Evolutionary conservation across 148 eudicot genomes (phyloP).

Genomic region (Polygonum maritimum): DNA sequence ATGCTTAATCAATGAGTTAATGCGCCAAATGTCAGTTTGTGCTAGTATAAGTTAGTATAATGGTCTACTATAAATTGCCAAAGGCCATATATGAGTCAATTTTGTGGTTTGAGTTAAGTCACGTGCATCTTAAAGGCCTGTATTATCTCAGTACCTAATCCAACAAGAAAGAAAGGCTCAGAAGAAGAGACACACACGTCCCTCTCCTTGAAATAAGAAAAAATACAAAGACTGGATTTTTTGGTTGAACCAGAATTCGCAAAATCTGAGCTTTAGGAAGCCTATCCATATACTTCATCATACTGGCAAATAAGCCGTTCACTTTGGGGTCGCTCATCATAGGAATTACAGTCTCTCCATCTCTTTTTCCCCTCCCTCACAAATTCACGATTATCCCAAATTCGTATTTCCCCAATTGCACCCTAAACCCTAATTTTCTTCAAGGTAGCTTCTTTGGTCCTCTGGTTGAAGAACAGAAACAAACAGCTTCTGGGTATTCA

Average conservation of each 20-base stretch:
- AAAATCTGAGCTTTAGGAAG: not conserved
- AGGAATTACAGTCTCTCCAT: not conserved
- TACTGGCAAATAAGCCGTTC: conserved; percentile 1
- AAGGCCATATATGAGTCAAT: no score
- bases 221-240: not conserved
- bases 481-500: not conserved
- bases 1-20: no score
- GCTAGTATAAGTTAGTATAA: no score
- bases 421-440: not conserved
- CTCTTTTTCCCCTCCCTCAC: not conserved
- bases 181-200: conserved; percentile 3
- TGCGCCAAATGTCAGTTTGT: no score
- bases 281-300: conserved; percentile 6
- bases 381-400: not conserved
- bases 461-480: not conserved
- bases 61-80: no score
- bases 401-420: not conserved
- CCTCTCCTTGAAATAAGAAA: not conserved
- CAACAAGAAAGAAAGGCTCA: not conserved
- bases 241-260: not conserved
- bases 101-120: no score
- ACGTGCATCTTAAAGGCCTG: no score
- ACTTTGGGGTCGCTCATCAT: not conserved
- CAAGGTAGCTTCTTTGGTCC: not conserved
- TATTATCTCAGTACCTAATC: not conserved